Evolutionary conservation across 768 basidiomycete genomes (phyloP).

Genomic region (Russula griseocarnosa): DNA sequence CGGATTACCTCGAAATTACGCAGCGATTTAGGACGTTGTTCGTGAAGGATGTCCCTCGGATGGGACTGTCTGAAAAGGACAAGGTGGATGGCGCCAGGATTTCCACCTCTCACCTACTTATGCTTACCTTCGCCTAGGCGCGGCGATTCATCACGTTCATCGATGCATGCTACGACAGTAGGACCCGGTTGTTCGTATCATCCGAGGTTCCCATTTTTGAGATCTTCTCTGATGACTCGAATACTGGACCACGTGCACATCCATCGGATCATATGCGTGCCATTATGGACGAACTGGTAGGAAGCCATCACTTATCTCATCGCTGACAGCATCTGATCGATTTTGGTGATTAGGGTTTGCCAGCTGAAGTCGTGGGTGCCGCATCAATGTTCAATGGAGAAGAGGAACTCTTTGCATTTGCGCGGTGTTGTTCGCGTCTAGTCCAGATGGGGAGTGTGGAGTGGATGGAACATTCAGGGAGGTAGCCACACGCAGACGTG

Average conservation of each 20-base stretch:
- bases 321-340: neutral
- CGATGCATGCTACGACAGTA: constrained; percentile 94
- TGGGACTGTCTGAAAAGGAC: constrained; percentile 85
- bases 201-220: constrained; percentile 90
- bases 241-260: constrained; percentile 37
- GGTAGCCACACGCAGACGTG: neutral
- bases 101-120: neutral
- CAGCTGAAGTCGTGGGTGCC: constrained; percentile 67
- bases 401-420: constrained; percentile 97
- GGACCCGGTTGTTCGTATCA: constrained; percentile 88
- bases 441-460: constrained; percentile 90
- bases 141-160: constrained; percentile 97
- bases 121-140: constrained; percentile 47
- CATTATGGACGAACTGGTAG: constrained; percentile 93
- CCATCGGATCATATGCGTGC: constrained; percentile 84
- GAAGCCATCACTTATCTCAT: neutral
- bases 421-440: constrained; percentile 82
- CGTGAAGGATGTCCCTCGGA: constrained; percentile 79
- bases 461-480: constrained; percentile 57
- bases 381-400: constrained; percentile 94
- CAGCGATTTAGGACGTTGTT: constrained; percentile 85
- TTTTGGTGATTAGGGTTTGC: constrained; percentile 58
- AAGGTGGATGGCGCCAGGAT: constrained; percentile 45
- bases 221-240: constrained; percentile 74
- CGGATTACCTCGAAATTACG: constrained; percentile 94